Percentiles rank a stretch among this genome's conserved stretches.
Conservation (phyloP, 306 rosid species). For the Delonix regia region DNA sequence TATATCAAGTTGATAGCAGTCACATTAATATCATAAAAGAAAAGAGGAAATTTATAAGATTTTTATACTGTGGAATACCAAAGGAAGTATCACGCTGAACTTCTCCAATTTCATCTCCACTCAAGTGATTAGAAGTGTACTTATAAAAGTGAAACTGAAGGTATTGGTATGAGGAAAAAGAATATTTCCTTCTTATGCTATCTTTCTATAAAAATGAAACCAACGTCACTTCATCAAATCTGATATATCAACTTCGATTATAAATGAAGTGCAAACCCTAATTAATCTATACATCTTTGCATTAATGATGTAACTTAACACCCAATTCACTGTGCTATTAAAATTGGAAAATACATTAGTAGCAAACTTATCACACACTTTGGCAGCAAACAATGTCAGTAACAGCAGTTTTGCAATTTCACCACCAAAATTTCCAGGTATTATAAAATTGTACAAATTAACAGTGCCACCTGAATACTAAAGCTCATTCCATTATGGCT, state of each 20-base stretch:
- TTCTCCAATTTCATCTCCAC: slow-evolving; percentile 6
- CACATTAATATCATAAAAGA: neutral
- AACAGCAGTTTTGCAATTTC: neutral
- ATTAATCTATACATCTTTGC: neutral
- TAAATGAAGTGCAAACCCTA: neutral
- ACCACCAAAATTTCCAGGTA: neutral
- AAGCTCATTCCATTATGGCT: neutral
- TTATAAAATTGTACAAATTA: neutral
- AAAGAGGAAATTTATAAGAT: neutral
- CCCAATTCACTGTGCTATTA: neutral
- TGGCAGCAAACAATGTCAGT: neutral
- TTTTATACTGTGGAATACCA: slow-evolving; percentile 9
- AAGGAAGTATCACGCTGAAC: neutral
- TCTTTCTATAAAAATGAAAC: neutral
- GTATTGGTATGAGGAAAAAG: neutral
- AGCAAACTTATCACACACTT: neutral
- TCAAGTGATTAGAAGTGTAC: neutral
- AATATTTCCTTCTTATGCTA: neutral
- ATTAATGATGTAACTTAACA: neutral
- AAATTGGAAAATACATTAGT: neutral
- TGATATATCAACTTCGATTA: neutral
- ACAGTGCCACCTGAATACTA: neutral
- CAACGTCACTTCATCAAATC: neutral
- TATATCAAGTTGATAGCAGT: slow-evolving; percentile 11
- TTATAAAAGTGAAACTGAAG: neutral